phyloP scores from a whole-genome alignment of 371 early-diverging fungal genomes.

The Choanephora cucurbitarum region DNA sequence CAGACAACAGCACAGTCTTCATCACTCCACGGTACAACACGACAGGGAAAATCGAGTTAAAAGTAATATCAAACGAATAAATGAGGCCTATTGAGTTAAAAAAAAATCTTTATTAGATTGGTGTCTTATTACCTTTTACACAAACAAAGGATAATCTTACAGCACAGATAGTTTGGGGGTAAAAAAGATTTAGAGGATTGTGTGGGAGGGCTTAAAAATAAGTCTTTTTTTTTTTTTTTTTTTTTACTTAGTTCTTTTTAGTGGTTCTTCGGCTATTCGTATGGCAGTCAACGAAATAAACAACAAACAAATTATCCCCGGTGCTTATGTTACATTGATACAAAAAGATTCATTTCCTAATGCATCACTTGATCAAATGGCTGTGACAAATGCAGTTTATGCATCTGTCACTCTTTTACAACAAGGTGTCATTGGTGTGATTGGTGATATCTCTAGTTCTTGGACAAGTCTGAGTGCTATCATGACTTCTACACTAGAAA shows the following conservation, averaged over 20 bases:
- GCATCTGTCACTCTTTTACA: slow-evolving; percentile 60
- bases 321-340: slow-evolving; percentile 60
- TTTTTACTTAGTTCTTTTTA: slow-evolving; percentile 18
- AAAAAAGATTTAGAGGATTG: no score
- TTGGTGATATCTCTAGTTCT: slow-evolving; percentile 57
- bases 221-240: no score
- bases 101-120: slow-evolving; percentile 38
- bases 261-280: slow-evolving; percentile 65
- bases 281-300: slow-evolving; percentile 63
- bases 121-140: slow-evolving; percentile 49
- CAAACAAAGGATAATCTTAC: slow-evolving; percentile 46
- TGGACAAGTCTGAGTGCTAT: slow-evolving; percentile 57
- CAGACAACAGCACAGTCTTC: slow-evolving; percentile 42
- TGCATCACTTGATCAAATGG: slow-evolving; percentile 41
- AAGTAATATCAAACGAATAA: no score
- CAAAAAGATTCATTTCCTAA: slow-evolving; percentile 64
- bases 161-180: slow-evolving; percentile 55
- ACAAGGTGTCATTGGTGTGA: slow-evolving; percentile 56
- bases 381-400: slow-evolving; percentile 60
- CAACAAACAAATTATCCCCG: slow-evolving; percentile 51
- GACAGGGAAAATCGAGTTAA: slow-evolving; percentile 37
- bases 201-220: no score
- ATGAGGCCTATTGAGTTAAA: no score
- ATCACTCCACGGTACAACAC: slow-evolving; percentile 45
- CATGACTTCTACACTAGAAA: slow-evolving; percentile 53